Evolutionary conservation across 352 stramenopile species (phyloP), one percentile per base, ranked within the genome.

Genomic region (Phytopythium boreale): DNA sequence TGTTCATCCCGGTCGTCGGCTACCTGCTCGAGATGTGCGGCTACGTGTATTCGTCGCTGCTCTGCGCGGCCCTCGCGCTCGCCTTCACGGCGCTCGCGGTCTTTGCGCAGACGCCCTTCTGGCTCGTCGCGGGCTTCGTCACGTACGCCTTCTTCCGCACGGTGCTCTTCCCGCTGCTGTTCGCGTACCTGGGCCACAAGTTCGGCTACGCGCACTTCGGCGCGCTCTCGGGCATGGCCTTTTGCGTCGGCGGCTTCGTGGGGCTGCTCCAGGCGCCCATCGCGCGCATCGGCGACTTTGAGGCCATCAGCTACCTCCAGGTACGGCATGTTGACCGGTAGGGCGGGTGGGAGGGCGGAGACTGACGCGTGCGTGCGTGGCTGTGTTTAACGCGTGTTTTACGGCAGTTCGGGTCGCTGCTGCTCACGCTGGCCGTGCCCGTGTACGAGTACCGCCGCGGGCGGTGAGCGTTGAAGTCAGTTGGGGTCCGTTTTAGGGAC

Each of bases 131-230:
- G 3, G 75, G 74, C 34, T 97, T 96, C 62, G 59, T 80, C 31
- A 71, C 79, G 4, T 96, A 97, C 67, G 76, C 84, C 5, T 74
- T 96, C 34, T 96, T 93, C 63, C 76, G 89, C 49, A 86, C 87
- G 55, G 89, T 92, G 71, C 74, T 96, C 29, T 97, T 91, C 61
- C 79, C 87, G 36, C 71, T 94, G 62, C 74, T 93, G 52, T 96
- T 96, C 65, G 82, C 84, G 51, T 92, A 88, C 31, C 57, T 97
- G 24, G 85, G 85, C 17, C 75, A 90, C 51, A 77, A 72, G 50
- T 88, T 97, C 41, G 89, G 89, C 29, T 96, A 95, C 71, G 78
- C 85, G 59, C 88, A 96, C 69, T 96, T 91, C 68, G 89, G 89
- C 17, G 79, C 90, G 27, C 68, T 96, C 34, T 82, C 80, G 27